Evolutionary conservation across 2,329 filamentous ascomycete genomes (phyloP).

Genomic region (Immersiporthe knoxdaviesiana): DNA sequence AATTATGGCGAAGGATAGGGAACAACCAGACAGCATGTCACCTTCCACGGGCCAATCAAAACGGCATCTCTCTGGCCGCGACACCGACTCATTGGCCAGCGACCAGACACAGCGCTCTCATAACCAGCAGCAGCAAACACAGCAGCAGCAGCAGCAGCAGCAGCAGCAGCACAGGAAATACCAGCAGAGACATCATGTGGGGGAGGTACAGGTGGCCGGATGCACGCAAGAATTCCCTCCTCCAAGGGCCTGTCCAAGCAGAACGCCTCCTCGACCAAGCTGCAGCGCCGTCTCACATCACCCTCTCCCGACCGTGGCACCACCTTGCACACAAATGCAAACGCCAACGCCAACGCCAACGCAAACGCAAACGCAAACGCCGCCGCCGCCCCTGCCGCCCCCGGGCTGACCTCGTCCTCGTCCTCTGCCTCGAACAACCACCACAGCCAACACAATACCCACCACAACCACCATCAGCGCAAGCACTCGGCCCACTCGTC

Average conservation of each 20-base stretch:
- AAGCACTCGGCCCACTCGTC: constrained; percentile 47
- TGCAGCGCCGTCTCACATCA: constrained; percentile 49
- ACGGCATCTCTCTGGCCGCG: constrained; percentile 45
- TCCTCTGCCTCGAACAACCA: constrained; percentile 1
- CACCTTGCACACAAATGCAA: background rate
- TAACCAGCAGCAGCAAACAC: constrained; percentile 38
- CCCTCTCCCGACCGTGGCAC: constrained; percentile 45
- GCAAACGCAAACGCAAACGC: background rate
- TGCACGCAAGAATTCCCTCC: constrained; percentile 57
- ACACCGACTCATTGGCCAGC: constrained; percentile 44
- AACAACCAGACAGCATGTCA: constrained; percentile 50
- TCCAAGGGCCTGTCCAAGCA: constrained; percentile 56
- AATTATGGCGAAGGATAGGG: constrained; percentile 45
- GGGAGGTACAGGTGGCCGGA: constrained; percentile 41
- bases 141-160: constrained; percentile 36
- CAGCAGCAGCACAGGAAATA: constrained; percentile 29
- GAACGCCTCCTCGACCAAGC: constrained; percentile 43
- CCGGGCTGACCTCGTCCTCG: constrained; percentile 36
- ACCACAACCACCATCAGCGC: constrained; percentile 41
- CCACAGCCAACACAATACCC: background rate
- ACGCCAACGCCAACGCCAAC: background rate
- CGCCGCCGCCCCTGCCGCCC: background rate
- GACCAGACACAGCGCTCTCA: constrained; percentile 40
- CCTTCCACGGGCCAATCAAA: constrained; percentile 58
- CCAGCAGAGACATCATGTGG: constrained; percentile 47